Evolutionary conservation across 768 basidiomycete genomes (phyloP).

Genomic region (Amylocystis lapponica): DNA sequence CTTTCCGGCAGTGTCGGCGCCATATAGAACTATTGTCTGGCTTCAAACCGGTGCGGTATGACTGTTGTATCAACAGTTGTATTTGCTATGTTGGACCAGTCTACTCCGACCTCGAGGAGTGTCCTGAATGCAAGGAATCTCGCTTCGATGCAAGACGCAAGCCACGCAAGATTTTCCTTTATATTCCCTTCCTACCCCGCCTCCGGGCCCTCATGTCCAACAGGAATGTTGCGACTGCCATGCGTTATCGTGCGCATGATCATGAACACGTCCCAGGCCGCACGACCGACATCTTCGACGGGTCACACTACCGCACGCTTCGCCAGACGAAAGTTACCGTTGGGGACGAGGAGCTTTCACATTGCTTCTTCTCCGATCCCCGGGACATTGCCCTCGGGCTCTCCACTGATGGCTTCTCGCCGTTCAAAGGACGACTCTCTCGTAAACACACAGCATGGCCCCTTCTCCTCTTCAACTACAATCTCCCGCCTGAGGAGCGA

Average conservation of each 20-base stretch:
- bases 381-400: conserved; percentile 38
- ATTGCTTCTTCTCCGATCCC: conserved; percentile 32
- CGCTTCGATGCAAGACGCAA: conserved; percentile 19
- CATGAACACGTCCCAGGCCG: conserved; percentile 7
- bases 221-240: conserved; percentile 12
- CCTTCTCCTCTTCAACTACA: conserved; percentile 35
- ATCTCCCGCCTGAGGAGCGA: conserved; percentile 31
- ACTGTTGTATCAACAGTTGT: conserved; percentile 42
- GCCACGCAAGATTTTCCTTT: conserved; percentile 26
- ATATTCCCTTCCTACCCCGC: conserved; percentile 36
- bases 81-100: conserved; percentile 29
- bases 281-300: conserved; percentile 34
- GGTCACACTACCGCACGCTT: conserved; percentile 25
- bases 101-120: conserved; percentile 21
- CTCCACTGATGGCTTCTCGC: conserved; percentile 35
- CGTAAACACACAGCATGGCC: conserved; percentile 30
- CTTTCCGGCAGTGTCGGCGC: neutral
- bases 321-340: conserved; percentile 18
- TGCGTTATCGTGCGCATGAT: conserved; percentile 23
- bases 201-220: conserved; percentile 24
- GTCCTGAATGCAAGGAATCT: conserved; percentile 31
- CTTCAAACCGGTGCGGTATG: conserved; percentile 27
- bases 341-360: conserved; percentile 16
- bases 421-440: conserved; percentile 24
- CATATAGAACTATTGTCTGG: conserved; percentile 27